A percentile compares a stretch with the other conserved stretches of the same genome.
These are phyloP conservation scores for Plenodomus lindquistii DNA, from an alignment of 2,329 filamentous ascomycete species.

Conservation along the genomic window DNA sequence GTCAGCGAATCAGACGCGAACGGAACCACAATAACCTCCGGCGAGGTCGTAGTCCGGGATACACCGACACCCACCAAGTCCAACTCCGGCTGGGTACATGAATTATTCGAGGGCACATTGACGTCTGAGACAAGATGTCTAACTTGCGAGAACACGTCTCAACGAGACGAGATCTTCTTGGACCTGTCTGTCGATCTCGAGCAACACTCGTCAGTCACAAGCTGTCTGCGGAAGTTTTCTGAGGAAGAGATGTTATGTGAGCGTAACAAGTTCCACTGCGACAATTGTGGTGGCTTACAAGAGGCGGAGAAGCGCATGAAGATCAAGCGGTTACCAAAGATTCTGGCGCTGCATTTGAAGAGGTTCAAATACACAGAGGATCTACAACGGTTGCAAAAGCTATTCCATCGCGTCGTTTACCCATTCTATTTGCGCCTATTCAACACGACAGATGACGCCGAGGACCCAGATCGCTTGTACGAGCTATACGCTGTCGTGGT, in stretches of 20 bases:
- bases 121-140: slow-evolving; percentile 96
- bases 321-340: slow-evolving; percentile 90
- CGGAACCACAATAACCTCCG: slow-evolving; percentile 21
- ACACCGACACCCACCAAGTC: slow-evolving; percentile 22
- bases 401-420: slow-evolving; percentile 96
- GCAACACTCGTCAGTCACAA: slow-evolving; percentile 93
- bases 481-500: slow-evolving; percentile 97
- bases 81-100: slow-evolving; percentile 80
- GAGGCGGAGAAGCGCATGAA: slow-evolving; percentile 99
- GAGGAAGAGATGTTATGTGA: slow-evolving; percentile 98
- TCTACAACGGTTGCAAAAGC: slow-evolving; percentile 87
- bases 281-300: slow-evolving; percentile 93
- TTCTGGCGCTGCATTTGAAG: slow-evolving; percentile 90
- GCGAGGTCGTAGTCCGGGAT: slow-evolving; percentile 21
- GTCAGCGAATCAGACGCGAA: slow-evolving; percentile 31
- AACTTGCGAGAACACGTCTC: slow-evolving; percentile 93
- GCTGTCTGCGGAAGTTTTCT: slow-evolving; percentile 92
- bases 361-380: slow-evolving; percentile 99
- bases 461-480: slow-evolving; percentile 90
- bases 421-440: slow-evolving; percentile 95
- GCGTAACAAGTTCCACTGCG: slow-evolving; percentile 98
- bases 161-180: slow-evolving; percentile 92
- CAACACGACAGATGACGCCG: slow-evolving; percentile 94
- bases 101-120: slow-evolving; percentile 91
- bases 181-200: slow-evolving; percentile 96